Conservation (phyloP, 768 basidiomycete genomes). For the Inosperma sp. region DNA sequence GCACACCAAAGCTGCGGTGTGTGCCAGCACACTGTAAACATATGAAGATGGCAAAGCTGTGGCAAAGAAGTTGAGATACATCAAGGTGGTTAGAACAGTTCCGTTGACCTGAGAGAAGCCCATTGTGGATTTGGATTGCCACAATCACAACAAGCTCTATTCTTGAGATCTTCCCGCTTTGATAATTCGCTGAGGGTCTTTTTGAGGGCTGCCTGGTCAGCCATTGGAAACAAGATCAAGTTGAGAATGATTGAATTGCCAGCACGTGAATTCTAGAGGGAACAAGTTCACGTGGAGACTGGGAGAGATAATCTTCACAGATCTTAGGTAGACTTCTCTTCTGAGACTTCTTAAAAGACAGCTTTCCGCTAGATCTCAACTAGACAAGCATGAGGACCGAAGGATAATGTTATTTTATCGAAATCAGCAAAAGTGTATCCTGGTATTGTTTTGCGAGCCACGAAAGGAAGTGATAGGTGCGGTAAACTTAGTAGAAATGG, state of each 20-base stretch:
- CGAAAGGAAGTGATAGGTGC: no score
- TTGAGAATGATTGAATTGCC: background rate
- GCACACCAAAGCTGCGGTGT: slow-evolving; percentile 91
- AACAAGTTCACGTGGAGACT: no score
- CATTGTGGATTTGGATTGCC: slow-evolving; percentile 90
- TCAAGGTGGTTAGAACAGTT: background rate
- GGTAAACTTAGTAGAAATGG: no score
- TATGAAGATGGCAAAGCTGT: slow-evolving; percentile 80
- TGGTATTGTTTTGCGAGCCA: no score
- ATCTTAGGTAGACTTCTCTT: no score
- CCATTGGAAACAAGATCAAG: slow-evolving; percentile 26
- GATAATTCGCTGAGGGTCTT: slow-evolving; percentile 72
- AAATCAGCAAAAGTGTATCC: no score
- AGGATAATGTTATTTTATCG: no score
- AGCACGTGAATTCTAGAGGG: no score
- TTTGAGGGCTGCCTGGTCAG: slow-evolving; percentile 63
- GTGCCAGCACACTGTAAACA: slow-evolving; percentile 86
- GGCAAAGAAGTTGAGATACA: slow-evolving; percentile 9
- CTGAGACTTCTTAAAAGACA: no score
- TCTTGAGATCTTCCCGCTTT: slow-evolving; percentile 64
- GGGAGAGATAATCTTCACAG: no score
- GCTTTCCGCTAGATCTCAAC: no score
- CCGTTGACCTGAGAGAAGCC: slow-evolving; percentile 71
- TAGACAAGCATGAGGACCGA: no score
- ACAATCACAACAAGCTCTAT: slow-evolving; percentile 81